Evolutionary conservation across 2,329 filamentous ascomycete genomes (phyloP), one percentile per base, ranked within the genome.

Genomic region (Apiospora rasikravindrae): DNA sequence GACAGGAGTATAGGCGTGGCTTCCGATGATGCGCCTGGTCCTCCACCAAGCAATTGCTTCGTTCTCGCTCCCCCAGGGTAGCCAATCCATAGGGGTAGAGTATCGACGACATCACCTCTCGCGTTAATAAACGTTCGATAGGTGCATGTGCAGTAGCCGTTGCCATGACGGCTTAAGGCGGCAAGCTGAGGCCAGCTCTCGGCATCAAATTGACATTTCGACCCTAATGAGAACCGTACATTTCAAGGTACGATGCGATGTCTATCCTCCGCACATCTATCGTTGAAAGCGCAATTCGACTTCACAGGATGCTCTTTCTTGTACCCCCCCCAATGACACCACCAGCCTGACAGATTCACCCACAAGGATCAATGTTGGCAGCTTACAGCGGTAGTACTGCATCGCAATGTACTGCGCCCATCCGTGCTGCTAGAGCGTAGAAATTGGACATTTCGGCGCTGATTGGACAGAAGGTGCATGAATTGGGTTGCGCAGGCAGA

Each of bases 401-500:
- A 64, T 64, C 57, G 57, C 57, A 64, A 64, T 40, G 57, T 64
- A 40, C 57, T 64, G 57, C 57, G 57, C 57, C 57, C 57, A 40
- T 64, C 57, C 57, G 57, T 40, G 57, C 19, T 64, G 57, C 57
- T 64, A 64, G 57, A 64, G 40, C 10, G 57, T 40, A 64, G 57
- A 40, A 64, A 40, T n/a, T 14, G 33, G 33, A 6, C 57, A 40
- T 40, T 14, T 40, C 13, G 22, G 33, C 19, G 57, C 57, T 64
- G 57, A 64, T 64, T 64, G 57, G 57, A 64, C 57, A 40, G 19
- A 14, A 22, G 57, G n/a, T 64, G 57, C 57, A 64, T 64, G 57
- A 64, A 64, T 64, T 64, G 57, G 57, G 57, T 64, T 40, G 57
- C 57, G 57, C 57, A 64, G 57, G 57, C 57, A 64, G 57, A 64